Evolutionary conservation across 2,329 filamentous ascomycete species (phyloP), one percentile per base, ranked within the genome.

Genomic region (Acephala macrosclerotiorum): DNA sequence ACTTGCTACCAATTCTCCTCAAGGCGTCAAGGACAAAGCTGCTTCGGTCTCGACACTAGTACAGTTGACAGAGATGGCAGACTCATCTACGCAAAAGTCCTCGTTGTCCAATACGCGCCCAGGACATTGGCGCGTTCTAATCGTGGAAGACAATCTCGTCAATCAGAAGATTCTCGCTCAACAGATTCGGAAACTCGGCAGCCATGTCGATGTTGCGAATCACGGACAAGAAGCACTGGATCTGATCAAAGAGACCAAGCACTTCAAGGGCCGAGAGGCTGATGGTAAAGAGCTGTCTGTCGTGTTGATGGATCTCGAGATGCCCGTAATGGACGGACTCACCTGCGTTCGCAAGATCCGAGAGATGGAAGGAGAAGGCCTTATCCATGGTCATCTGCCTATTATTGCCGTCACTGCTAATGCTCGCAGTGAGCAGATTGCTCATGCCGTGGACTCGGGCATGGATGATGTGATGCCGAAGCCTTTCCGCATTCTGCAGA

Each of bases 201-300:
- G 87, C 71, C 84, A 82, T 53, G 87, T 86, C 0, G 82, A 84
- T 66, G 85, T 89, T 5, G 87, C 87, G 18, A 89, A 89, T 68
- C 87, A 90, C 67, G 87, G 87, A 47, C 81, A 82, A 56, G 87
- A 89, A 73, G 87, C 89, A 88, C 76, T 97, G 91, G 77, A 97
- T 97, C 75, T 97, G 91, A 8, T 83, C 74, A 0, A 92, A 89
- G 3, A 90, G 83, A 22, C 67, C 22, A 70, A 5, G 82, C 84
- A 26, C 82, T 81, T n/a, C 85, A 74, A 97, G 97, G 80, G 89
- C 92, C 67, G 94, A 94, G 75, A 97, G 97, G 0, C 94, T 93
- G 16, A 97, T 93, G 0, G 94, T 91, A 8, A 94, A 80, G 56
- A 85, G 79, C 35, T 85, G 81, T 3, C 83, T 11, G 83, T 93